These are phyloP conservation scores for Remersonia thermophila DNA, from an alignment of 2,329 filamentous ascomycete species.

Conservation along the genomic window DNA sequence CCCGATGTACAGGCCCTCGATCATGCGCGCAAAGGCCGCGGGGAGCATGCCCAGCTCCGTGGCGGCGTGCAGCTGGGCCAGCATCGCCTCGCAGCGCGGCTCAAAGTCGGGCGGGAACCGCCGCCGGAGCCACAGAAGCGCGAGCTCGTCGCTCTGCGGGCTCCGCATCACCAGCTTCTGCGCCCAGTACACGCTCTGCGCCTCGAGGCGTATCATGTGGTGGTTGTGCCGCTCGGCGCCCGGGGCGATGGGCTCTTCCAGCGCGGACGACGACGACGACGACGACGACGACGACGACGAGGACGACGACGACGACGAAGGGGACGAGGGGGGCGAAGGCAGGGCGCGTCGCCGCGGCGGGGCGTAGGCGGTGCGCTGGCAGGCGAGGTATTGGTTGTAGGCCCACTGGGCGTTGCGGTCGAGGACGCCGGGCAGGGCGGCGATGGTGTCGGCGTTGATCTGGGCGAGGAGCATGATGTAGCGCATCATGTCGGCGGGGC, in stretches of 20 bases:
- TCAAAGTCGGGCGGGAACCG: constrained; percentile 11
- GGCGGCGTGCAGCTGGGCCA: neutral
- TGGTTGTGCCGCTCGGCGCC: constrained; percentile 6
- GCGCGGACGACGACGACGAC: neutral
- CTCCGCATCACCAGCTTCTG: constrained; percentile 15
- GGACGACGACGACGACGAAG: neutral
- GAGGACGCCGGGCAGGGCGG: constrained; percentile 7
- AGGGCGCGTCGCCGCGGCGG: neutral
- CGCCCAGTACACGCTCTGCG: constrained; percentile 16
- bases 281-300: neutral
- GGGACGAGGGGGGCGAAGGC: neutral
- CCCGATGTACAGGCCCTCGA: constrained; percentile 14
- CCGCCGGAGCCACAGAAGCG: constrained; percentile 10
- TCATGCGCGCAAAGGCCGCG: constrained; percentile 9
- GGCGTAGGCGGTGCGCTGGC: constrained; percentile 10
- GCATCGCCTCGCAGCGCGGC: constrained; percentile 4
- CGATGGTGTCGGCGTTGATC: constrained; percentile 15
- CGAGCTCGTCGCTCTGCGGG: constrained; percentile 11
- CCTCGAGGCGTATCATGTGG: constrained; percentile 15
- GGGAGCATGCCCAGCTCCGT: constrained; percentile 7
- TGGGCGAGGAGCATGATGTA: constrained; percentile 15
- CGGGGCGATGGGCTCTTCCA: neutral
- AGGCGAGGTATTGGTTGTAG: constrained; percentile 14
- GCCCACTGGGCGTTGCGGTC: constrained; percentile 15
- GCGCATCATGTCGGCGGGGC: constrained; percentile 14